phyloP scores from a whole-genome alignment of 192 early-diverging fungal species.

The Gamsiella multidivaricata region DNA sequence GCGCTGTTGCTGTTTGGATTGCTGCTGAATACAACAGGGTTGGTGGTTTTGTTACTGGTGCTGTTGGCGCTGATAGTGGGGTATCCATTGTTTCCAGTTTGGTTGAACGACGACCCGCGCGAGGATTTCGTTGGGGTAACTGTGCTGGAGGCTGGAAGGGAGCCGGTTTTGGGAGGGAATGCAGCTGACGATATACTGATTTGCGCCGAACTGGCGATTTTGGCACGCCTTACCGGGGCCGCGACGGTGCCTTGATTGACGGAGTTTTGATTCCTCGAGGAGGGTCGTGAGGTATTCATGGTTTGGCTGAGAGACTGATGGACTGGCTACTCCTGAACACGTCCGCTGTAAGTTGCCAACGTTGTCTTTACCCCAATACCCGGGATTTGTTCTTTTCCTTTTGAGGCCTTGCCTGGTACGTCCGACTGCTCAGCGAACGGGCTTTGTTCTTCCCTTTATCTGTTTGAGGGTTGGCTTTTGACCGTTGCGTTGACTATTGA shows the following conservation, averaged over 20 bases:
- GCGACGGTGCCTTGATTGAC: neutral
- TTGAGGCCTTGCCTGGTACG: too few species aligned
- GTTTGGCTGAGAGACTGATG: too few species aligned
- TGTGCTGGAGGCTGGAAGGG: neutral
- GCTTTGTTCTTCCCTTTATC: too few species aligned
- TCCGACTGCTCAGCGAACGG: too few species aligned
- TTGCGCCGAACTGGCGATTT: slow-evolving; percentile 35
- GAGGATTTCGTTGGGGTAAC: neutral
- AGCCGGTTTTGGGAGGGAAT: slow-evolving; percentile 5
- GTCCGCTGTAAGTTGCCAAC: too few species aligned
- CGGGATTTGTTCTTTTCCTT: too few species aligned
- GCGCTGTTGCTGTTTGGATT: neutral
- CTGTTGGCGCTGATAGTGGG: neutral
- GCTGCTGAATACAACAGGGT: neutral
- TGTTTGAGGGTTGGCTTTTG: too few species aligned
- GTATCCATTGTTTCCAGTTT: slow-evolving; percentile 2
- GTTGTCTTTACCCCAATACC: too few species aligned
- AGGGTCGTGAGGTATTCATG: slow-evolving; percentile 31
- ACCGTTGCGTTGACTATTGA: too few species aligned
- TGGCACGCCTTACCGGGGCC: slow-evolving; percentile 16
- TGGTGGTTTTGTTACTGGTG: neutral
- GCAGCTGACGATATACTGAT: slow-evolving; percentile 31
- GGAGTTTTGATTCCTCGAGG: slow-evolving; percentile 20
- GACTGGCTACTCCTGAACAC: too few species aligned
- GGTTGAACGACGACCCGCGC: neutral